A percentile compares a stretch with the other conserved stretches of the same genome.
phyloP scores from a whole-genome alignment of 805 yeast species.

The Candida anglica region DNA sequence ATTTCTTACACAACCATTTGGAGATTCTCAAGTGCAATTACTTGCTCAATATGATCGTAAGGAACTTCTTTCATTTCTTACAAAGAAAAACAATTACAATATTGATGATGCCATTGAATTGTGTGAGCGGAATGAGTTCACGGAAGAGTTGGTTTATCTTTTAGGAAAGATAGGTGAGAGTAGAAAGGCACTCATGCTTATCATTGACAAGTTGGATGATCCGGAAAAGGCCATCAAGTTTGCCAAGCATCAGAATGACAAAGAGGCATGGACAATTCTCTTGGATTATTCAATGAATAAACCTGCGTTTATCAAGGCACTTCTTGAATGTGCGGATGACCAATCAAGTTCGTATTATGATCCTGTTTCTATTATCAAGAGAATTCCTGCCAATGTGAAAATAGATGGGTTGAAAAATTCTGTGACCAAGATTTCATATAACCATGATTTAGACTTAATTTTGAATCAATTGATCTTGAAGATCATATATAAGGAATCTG shows the following conservation, averaged over 20 bases:
- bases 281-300: slow-evolving; percentile 65
- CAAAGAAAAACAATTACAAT: slow-evolving; percentile 57
- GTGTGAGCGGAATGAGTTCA: slow-evolving; percentile 51
- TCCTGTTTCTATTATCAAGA: slow-evolving; percentile 63
- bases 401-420: slow-evolving; percentile 65
- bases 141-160: slow-evolving; percentile 74
- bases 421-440: slow-evolving; percentile 56
- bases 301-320: slow-evolving; percentile 72
- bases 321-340: slow-evolving; percentile 66
- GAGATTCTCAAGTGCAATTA: slow-evolving; percentile 62
- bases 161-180: slow-evolving; percentile 81
- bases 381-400: slow-evolving; percentile 58
- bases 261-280: slow-evolving; percentile 77
- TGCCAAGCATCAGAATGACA: slow-evolving; percentile 63
- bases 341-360: slow-evolving; percentile 42
- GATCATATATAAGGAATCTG: slow-evolving; percentile 29
- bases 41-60: slow-evolving; percentile 59
- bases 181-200: slow-evolving; percentile 68
- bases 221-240: slow-evolving; percentile 79
- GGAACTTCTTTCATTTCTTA: slow-evolving; percentile 58
- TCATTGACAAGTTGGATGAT: slow-evolving; percentile 73
- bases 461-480: slow-evolving; percentile 52
- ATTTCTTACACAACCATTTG: slow-evolving; percentile 50
- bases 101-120: slow-evolving; percentile 65
- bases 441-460: slow-evolving; percentile 50